These are phyloP conservation scores for Kwoniella europaea DNA, from an alignment of 768 basidiomycete species.

Conservation along the genomic window DNA sequence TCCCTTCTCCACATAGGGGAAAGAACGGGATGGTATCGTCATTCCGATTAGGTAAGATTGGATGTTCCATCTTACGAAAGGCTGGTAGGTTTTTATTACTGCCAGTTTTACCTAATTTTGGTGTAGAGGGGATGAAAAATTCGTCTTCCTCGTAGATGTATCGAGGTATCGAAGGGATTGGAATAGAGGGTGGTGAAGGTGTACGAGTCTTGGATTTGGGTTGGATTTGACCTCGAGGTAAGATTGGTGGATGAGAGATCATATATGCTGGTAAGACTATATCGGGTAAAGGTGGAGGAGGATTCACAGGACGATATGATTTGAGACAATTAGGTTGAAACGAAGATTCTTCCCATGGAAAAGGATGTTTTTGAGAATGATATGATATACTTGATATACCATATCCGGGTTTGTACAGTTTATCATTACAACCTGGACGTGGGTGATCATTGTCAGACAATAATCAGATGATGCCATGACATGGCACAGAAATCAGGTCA, in stretches of 20 bases:
- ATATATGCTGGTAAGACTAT: slow-evolving; percentile 14
- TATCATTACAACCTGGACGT: neutral
- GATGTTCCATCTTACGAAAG: neutral
- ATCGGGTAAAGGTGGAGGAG: neutral
- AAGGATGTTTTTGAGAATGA: slow-evolving; percentile 8
- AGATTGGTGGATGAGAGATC: neutral
- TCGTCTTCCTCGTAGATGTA: neutral
- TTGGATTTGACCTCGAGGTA: neutral
- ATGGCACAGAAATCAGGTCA: no score
- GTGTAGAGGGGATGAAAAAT: neutral
- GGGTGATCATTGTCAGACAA: neutral
- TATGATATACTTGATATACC: neutral
- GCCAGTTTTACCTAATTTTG: neutral
- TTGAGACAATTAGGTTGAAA: neutral
- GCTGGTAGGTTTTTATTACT: neutral
- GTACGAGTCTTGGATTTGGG: neutral
- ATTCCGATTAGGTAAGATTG: slow-evolving; percentile 15
- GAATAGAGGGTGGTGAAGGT: neutral
- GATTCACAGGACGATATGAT: neutral
- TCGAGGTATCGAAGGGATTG: neutral
- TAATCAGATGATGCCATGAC: neutral
- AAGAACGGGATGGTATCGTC: slow-evolving; percentile 23
- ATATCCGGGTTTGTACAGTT: neutral
- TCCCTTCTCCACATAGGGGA: slow-evolving; percentile 32
- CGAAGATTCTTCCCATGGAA: neutral